phyloP scores from a whole-genome alignment of 768 basidiomycete genomes.

The Russula ochroleuca region DNA sequence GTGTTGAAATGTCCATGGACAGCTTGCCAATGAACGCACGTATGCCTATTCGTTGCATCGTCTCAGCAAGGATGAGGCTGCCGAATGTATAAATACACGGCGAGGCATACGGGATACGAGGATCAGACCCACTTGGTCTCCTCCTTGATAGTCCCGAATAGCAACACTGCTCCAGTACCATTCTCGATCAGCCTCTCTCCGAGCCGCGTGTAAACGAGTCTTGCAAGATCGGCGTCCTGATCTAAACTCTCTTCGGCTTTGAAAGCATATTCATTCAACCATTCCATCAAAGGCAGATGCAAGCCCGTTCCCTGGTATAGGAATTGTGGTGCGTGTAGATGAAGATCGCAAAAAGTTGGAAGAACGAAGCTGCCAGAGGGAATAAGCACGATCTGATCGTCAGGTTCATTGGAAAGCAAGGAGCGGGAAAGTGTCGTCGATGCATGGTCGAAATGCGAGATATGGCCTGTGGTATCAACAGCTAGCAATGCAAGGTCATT shows the following conservation, averaged over 20 bases:
- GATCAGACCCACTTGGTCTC: conserved; percentile 66
- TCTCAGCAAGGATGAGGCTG: conserved; percentile 74
- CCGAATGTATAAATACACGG: not conserved
- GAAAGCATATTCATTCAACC: conserved; percentile 80
- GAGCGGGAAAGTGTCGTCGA: conserved; percentile 36
- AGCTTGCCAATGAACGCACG: conserved; percentile 86
- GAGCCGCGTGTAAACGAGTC: conserved; percentile 61
- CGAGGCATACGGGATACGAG: not conserved
- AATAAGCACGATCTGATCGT: conserved; percentile 34
- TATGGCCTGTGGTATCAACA: conserved; percentile 41
- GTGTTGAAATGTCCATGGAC: conserved; percentile 80
- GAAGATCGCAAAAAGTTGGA: conserved; percentile 80
- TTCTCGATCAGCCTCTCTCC: conserved; percentile 60
- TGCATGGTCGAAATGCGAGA: conserved; percentile 46
- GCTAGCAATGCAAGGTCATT: not conserved
- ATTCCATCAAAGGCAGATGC: conserved; percentile 78
- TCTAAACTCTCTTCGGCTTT: conserved; percentile 78
- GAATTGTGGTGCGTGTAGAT: conserved; percentile 87
- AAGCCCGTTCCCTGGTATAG: conserved; percentile 84
- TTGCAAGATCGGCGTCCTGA: conserved; percentile 52
- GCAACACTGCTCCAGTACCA: conserved; percentile 71
- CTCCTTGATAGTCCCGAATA: conserved; percentile 81
- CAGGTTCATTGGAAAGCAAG: conserved; percentile 30
- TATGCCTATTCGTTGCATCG: conserved; percentile 66
- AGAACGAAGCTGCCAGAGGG: conserved; percentile 59